Evolutionary conservation across 75 land plant species (phyloP).

Genomic region (Picea glauca): DNA sequence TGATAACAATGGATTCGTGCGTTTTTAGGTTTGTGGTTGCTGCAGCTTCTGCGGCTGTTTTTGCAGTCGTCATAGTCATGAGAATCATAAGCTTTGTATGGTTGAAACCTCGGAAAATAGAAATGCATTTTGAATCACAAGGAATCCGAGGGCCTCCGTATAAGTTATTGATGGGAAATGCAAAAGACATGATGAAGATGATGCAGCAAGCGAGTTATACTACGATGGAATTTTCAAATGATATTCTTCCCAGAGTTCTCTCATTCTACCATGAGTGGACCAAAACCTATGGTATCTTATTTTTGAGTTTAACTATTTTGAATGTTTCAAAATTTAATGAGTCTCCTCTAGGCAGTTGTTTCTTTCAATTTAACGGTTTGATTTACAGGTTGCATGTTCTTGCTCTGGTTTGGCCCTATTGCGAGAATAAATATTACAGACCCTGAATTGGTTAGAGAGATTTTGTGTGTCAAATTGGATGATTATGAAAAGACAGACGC

Average conservation of each 20-base stretch:
- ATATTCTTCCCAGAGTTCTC: constrained; percentile 68
- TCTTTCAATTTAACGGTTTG: background rate
- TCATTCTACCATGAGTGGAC: constrained; percentile 74
- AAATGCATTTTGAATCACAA: constrained; percentile 45
- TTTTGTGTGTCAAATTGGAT: constrained; percentile 10
- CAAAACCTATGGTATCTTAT: constrained; percentile 59
- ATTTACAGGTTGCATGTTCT: constrained; percentile 7
- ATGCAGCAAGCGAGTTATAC: constrained; percentile 57
- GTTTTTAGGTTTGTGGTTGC: no score
- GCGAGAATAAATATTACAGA: constrained; percentile 1
- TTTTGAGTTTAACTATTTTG: background rate
- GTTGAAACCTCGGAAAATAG: constrained; percentile 55
- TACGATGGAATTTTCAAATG: constrained; percentile 54
- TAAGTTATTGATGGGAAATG: constrained; percentile 52
- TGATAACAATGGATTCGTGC: no score
- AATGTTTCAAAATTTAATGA: background rate
- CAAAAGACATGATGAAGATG: constrained; percentile 43
- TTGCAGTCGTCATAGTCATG: no score
- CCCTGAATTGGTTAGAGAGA: constrained; percentile 18
- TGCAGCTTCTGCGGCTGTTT: no score
- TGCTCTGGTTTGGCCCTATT: constrained; percentile 12
- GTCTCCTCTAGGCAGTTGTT: background rate
- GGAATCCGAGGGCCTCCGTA: constrained; percentile 63
- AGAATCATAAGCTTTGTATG: constrained; percentile 20
- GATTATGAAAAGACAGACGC: constrained; percentile 8